phyloP scores from a whole-genome alignment of 306 rosid genomes.

The Hippophae gyantsensis region DNA sequence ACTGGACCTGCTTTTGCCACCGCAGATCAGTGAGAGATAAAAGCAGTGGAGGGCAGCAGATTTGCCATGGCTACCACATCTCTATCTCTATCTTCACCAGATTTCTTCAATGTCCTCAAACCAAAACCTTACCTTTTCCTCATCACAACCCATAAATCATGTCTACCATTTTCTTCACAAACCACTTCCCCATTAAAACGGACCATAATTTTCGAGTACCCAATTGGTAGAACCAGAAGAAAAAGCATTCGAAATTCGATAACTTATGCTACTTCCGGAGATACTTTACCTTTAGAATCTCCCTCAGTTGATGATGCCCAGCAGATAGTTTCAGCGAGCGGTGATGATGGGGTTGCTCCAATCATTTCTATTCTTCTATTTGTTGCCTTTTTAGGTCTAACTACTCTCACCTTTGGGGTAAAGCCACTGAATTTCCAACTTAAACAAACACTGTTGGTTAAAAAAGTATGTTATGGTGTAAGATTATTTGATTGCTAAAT shows the following conservation, averaged over 20 bases:
- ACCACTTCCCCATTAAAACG: conserved; percentile 16
- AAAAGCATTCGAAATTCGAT: conserved; percentile 15
- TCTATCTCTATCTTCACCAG: conserved; percentile 33
- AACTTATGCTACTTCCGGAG: conserved; percentile 32
- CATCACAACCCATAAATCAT: conserved; percentile 8
- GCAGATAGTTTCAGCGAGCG: conserved; percentile 35
- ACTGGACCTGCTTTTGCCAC: conserved; percentile 6
- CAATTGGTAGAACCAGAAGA: conserved; percentile 8
- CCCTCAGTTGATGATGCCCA: conserved; percentile 34
- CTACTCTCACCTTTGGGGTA: conserved; percentile 80
- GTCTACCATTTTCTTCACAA: conserved; percentile 15
- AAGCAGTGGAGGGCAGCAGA: conserved; percentile 21
- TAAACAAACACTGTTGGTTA: background rate
- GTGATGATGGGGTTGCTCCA: conserved; percentile 37
- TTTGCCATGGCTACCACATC: conserved; percentile 51
- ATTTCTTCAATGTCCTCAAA: conserved; percentile 25
- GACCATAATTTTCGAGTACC: conserved; percentile 16
- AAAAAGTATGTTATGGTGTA: background rate
- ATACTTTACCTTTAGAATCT: conserved; percentile 30
- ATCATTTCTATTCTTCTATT: conserved; percentile 55
- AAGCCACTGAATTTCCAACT: background rate
- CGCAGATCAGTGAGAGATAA: conserved; percentile 11
- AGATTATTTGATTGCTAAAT: background rate
- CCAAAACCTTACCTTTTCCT: conserved; percentile 15
- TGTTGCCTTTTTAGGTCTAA: conserved; percentile 59